Evolutionary conservation across 163 green algal species (phyloP).

Genomic region (Volvox carteri): DNA sequence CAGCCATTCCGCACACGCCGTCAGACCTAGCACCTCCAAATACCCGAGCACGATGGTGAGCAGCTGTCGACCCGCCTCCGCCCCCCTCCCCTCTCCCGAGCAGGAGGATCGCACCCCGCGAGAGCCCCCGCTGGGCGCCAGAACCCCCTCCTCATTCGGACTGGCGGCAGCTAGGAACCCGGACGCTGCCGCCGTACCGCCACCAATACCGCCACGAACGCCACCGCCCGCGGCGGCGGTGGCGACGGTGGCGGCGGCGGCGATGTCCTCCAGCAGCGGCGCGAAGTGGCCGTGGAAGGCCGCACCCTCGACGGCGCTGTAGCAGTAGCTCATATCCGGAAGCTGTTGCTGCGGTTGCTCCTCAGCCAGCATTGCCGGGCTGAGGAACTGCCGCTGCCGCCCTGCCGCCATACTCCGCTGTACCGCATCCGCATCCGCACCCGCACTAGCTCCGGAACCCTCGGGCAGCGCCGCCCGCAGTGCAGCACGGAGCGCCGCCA

Average conservation of each 20-base stretch:
- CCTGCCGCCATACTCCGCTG: no score
- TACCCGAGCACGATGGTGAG: background rate
- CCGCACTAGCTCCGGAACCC: background rate
- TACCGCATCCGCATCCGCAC: background rate
- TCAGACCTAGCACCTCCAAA: background rate
- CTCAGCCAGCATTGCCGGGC: no score
- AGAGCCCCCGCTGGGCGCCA: no score
- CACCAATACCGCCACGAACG: background rate
- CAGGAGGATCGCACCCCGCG: no score
- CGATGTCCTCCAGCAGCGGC: constrained; percentile 10
- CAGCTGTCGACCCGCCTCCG: background rate
- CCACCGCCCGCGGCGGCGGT: background rate
- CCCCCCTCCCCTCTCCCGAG: background rate
- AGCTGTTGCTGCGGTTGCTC: no score
- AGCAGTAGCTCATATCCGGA: background rate
- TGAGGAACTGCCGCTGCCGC: no score
- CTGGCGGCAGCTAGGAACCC: background rate
- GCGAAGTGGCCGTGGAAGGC: constrained; percentile 1
- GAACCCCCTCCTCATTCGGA: background rate
- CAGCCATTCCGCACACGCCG: background rate
- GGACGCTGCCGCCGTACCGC: background rate
- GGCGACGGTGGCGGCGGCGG: background rate
- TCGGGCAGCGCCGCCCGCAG: background rate
- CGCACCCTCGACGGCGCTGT: background rate
- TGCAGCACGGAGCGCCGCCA: background rate